These are phyloP conservation scores for Cladosporium sp. DNA, from an alignment of 2,329 filamentous ascomycete genomes.

Conservation along the genomic window DNA sequence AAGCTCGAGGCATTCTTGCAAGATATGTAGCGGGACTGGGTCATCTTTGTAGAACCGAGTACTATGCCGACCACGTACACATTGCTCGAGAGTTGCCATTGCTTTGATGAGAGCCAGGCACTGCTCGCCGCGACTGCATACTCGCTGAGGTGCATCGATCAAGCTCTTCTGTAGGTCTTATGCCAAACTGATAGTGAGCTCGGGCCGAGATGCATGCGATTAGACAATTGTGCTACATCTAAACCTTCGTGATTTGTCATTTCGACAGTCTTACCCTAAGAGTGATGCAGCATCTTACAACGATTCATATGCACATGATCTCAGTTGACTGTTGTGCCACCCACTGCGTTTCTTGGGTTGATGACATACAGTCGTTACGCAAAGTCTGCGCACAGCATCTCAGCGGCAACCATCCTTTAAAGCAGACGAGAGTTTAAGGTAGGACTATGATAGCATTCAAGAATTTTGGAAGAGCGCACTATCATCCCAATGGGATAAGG, in stretches of 20 bases:
- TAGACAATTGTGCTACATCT: neutral
- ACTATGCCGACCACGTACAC: neutral
- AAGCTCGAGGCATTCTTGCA: constrained; percentile 14
- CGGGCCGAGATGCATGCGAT: neutral
- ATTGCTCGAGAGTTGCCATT: neutral
- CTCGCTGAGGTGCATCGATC: neutral
- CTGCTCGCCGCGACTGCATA: neutral
- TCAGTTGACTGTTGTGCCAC: too few relatives aligned
- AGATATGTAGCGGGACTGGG: constrained; percentile 11
- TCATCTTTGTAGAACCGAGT: neutral
- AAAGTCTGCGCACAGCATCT: too few relatives aligned
- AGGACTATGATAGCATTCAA: too few relatives aligned
- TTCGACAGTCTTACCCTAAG: too few relatives aligned
- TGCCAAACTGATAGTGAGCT: neutral
- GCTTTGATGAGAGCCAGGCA: neutral
- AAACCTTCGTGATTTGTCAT: neutral
- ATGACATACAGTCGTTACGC: too few relatives aligned
- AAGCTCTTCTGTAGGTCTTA: neutral
- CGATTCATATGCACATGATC: too few relatives aligned
- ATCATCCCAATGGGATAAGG: too few relatives aligned
- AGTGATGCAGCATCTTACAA: neutral
- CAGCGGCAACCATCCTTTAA: too few relatives aligned
- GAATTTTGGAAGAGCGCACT: too few relatives aligned
- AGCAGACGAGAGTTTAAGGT: too few relatives aligned
- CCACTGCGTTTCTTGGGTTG: too few relatives aligned